Conservation (phyloP, 2,329 filamentous ascomycete species). For the Cladosporium colombiae region DNA sequence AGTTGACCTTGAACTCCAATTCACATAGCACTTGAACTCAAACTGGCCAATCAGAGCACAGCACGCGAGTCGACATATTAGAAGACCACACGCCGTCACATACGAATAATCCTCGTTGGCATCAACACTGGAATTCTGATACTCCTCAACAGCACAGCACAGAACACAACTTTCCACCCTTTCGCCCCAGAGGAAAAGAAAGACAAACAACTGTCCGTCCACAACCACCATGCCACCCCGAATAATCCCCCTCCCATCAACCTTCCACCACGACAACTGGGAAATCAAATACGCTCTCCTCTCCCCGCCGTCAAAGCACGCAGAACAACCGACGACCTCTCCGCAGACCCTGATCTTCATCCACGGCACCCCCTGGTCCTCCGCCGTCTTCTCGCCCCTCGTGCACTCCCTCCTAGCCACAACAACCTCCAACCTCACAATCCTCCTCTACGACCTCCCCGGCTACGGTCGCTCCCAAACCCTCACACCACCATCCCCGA, state of each 20-base stretch:
- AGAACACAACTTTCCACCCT: too few relatives aligned
- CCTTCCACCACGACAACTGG: slow-evolving; percentile 10
- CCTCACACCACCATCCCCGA: neutral
- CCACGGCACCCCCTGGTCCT: slow-evolving; percentile 53
- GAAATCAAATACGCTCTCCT: slow-evolving; percentile 17
- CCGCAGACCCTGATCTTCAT: slow-evolving; percentile 44
- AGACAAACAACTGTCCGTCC: too few relatives aligned
- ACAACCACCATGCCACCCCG: neutral
- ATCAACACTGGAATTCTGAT: too few relatives aligned
- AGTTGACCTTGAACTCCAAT: neutral
- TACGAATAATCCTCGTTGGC: too few relatives aligned
- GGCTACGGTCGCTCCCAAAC: slow-evolving; percentile 46
- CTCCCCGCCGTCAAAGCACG: slow-evolving; percentile 29
- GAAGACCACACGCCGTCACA: too few relatives aligned
- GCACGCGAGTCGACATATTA: neutral
- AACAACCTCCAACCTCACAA: slow-evolving; percentile 23
- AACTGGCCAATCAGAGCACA: slow-evolving; percentile 11
- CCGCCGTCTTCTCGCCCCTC: slow-evolving; percentile 42
- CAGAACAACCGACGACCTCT: slow-evolving; percentile 34
- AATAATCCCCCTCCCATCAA: neutral
- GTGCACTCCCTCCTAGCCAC: slow-evolving; percentile 38
- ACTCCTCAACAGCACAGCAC: too few relatives aligned
- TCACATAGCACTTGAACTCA: slow-evolving; percentile 1
- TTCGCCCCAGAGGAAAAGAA: too few relatives aligned
- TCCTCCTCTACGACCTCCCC: slow-evolving; percentile 50